Evolutionary conservation across 495 filamentous ascomycete species (phyloP).

Genomic region (Penicillium herquei): DNA sequence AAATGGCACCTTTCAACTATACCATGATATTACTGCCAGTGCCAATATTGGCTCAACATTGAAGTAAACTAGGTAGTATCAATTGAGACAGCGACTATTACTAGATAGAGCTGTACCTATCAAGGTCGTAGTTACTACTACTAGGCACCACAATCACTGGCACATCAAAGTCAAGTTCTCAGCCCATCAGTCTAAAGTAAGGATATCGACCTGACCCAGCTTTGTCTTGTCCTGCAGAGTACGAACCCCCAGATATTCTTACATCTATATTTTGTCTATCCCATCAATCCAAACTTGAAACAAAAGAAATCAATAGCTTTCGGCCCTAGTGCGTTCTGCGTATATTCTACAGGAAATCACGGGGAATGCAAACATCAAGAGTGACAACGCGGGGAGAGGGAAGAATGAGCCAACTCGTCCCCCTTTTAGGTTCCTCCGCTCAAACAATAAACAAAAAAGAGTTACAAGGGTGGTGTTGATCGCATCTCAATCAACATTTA

Average conservation of each 20-base stretch:
- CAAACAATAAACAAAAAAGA: slow-evolving; percentile 1
- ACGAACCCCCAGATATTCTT: neutral
- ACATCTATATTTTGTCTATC: neutral
- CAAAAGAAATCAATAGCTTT: slow-evolving; percentile 26
- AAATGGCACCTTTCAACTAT: too few species aligned
- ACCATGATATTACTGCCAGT: too few species aligned
- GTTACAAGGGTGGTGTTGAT: neutral
- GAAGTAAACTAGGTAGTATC: too few species aligned
- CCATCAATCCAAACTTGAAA: slow-evolving; percentile 10
- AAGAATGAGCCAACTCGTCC: neutral
- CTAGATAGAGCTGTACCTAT: too few species aligned
- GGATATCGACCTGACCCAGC: too few species aligned
- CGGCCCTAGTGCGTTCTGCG: slow-evolving; percentile 30
- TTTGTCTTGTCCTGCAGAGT: too few species aligned
- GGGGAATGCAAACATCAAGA: slow-evolving; percentile 33
- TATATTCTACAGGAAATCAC: slow-evolving; percentile 39
- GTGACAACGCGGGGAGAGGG: slow-evolving; percentile 12
- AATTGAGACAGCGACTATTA: too few species aligned
- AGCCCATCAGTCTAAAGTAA: too few species aligned
- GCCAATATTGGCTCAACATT: too few species aligned
- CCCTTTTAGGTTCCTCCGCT: slow-evolving; percentile 1
- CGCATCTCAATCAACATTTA: slow-evolving; percentile 23
- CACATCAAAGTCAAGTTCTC: too few species aligned
- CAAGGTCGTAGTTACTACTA: too few species aligned
- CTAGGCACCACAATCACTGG: too few species aligned